phyloP scores from a whole-genome alignment of 257 asterid genomes.

The Nyctanthes arbortristis region DNA sequence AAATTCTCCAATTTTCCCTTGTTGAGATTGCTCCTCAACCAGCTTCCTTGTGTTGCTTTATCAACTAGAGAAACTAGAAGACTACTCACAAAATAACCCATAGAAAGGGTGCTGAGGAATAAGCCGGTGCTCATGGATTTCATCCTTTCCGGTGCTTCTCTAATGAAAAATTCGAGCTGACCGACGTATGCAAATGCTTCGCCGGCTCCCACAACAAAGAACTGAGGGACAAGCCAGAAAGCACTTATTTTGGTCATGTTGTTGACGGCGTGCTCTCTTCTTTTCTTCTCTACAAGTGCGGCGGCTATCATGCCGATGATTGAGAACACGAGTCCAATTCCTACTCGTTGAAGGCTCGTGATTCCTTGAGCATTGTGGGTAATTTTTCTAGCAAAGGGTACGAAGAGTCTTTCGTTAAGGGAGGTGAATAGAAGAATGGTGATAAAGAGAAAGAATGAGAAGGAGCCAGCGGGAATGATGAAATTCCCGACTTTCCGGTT shows the following conservation, averaged over 20 bases:
- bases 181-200: conserved; percentile 93
- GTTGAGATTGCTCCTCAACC: conserved; percentile 71
- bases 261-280: conserved; percentile 30
- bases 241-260: conserved; percentile 41
- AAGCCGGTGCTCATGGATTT: conserved; percentile 90
- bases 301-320: conserved; percentile 68
- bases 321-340: conserved; percentile 69
- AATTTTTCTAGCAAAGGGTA: conserved; percentile 57
- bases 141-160: conserved; percentile 91
- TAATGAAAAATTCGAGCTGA: conserved; percentile 82
- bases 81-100: conserved; percentile 81
- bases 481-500: conserved; percentile 53
- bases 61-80: conserved; percentile 64
- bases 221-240: conserved; percentile 85
- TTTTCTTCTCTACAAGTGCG: conserved; percentile 53
- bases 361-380: conserved; percentile 61
- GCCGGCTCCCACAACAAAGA: conserved; percentile 81
- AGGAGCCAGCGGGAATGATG: conserved; percentile 67
- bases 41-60: conserved; percentile 43
- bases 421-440: conserved; percentile 75
- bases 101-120: conserved; percentile 73
- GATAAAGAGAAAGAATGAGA: conserved; percentile 74
- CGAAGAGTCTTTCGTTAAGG: conserved; percentile 58
- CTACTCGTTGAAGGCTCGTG: conserved; percentile 71
- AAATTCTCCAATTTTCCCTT: conserved; percentile 57